Conservation (phyloP, 2,329 filamentous ascomycete genomes). For the Curvularia sp. region DNA sequence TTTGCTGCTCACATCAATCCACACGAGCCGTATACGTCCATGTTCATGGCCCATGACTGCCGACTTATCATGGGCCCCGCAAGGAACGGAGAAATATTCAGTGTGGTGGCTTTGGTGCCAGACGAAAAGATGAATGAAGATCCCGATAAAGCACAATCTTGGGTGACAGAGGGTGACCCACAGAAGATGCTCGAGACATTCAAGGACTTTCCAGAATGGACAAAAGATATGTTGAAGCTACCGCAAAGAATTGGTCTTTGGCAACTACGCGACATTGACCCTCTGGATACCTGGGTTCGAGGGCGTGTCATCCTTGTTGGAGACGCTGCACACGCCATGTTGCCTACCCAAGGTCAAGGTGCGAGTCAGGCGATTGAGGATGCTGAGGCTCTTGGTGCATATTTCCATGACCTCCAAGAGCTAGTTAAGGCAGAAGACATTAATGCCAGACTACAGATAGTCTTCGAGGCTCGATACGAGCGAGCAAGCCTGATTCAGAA, state of each 20-base stretch:
- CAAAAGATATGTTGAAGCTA: slow-evolving; percentile 42
- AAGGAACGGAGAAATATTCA: slow-evolving; percentile 51
- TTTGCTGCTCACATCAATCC: slow-evolving; percentile 47
- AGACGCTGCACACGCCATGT: slow-evolving; percentile 60
- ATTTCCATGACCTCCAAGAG: slow-evolving; percentile 20
- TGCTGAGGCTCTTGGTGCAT: slow-evolving; percentile 54
- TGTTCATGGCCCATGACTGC: slow-evolving; percentile 55
- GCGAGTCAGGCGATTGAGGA: slow-evolving; percentile 61
- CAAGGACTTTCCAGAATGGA: slow-evolving; percentile 53
- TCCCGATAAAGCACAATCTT: slow-evolving; percentile 47
- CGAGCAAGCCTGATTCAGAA: slow-evolving; percentile 52
- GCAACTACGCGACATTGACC: slow-evolving; percentile 56
- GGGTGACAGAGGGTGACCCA: slow-evolving; percentile 50
- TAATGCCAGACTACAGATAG: slow-evolving; percentile 6
- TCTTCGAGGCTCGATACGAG: slow-evolving; percentile 36
- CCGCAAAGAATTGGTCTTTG: slow-evolving; percentile 52
- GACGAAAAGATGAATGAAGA: slow-evolving; percentile 53
- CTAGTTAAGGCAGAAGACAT: slow-evolving; percentile 30
- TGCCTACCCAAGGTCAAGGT: slow-evolving; percentile 62
- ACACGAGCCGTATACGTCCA: slow-evolving; percentile 52
- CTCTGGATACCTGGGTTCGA: slow-evolving; percentile 53
- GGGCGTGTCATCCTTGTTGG: slow-evolving; percentile 61
- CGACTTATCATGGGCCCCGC: slow-evolving; percentile 58
- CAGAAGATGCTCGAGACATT: slow-evolving; percentile 52
- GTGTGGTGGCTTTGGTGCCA: slow-evolving; percentile 56